phyloP scores from a whole-genome alignment of 306 rosid species.

The Nissolia schottii region DNA sequence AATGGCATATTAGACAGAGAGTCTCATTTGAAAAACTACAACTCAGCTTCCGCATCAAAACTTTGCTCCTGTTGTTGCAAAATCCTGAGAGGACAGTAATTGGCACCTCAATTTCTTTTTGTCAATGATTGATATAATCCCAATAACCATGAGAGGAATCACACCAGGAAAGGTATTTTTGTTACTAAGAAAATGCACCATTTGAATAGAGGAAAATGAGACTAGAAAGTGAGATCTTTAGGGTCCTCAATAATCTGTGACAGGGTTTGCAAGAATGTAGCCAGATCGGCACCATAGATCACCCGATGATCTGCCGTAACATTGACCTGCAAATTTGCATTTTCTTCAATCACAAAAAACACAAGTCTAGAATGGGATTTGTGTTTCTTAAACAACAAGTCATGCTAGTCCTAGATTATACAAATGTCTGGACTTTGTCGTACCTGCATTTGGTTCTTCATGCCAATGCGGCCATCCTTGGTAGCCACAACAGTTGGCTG shows the following conservation, averaged over 20 bases:
- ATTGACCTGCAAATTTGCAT: conserved; percentile 62
- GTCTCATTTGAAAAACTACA: conserved; percentile 28
- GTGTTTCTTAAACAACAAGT: background rate
- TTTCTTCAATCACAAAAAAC: conserved; percentile 23
- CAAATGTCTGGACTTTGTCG: background rate
- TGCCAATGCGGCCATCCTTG: conserved; percentile 90
- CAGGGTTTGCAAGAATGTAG: conserved; percentile 89
- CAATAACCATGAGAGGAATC: conserved; percentile 6
- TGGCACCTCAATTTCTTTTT: conserved; percentile 17
- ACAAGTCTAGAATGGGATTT: background rate
- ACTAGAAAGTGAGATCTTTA: conserved; percentile 90
- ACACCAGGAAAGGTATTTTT: background rate
- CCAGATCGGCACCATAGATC: conserved; percentile 89
- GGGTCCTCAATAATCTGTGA: conserved; percentile 90
- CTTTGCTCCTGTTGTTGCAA: conserved; percentile 14
- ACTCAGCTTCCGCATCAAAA: conserved; percentile 32
- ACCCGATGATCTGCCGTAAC: conserved; percentile 98
- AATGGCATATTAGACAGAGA: background rate
- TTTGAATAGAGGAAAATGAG: conserved; percentile 12
- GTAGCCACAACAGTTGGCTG: conserved; percentile 72
- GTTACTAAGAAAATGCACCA: background rate
- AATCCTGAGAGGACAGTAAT: conserved; percentile 18
- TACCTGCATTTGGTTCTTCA: conserved; percentile 97
- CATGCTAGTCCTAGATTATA: background rate
- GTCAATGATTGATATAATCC: background rate